Evolutionary conservation across 2,329 filamentous ascomycete species (phyloP).

Genomic region (Aspergillus tamarii): DNA sequence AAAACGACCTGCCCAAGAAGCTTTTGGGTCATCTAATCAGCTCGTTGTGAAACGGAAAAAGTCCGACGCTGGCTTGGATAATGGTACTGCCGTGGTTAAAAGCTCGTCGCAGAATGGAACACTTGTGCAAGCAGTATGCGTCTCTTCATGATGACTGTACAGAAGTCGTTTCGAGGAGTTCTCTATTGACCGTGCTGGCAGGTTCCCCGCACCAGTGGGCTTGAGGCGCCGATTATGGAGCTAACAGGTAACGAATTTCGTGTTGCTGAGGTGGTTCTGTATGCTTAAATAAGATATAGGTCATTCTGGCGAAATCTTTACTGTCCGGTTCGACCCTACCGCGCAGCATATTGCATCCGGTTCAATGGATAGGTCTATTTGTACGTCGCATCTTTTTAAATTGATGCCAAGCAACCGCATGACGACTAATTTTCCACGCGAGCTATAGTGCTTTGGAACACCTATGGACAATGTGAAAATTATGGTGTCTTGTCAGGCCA

Average conservation of each 20-base stretch:
- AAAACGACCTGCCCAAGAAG: constrained; percentile 86
- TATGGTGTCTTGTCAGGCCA: constrained; percentile 88
- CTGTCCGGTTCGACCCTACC: constrained; percentile 84
- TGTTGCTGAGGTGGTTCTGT: background rate
- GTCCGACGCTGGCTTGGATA: constrained; percentile 61
- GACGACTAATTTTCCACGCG: background rate
- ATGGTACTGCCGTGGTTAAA: constrained; percentile 60
- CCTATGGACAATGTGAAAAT: constrained; percentile 91
- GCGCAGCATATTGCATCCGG: constrained; percentile 90
- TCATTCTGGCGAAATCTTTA: constrained; percentile 81
- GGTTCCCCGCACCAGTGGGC: constrained; percentile 76
- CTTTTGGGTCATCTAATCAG: constrained; percentile 73
- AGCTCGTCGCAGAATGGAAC: constrained; percentile 62
- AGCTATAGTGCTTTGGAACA: constrained; percentile 81
- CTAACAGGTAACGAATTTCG: constrained; percentile 63
- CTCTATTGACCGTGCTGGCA: constrained; percentile 43
- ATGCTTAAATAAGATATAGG: constrained; percentile 40
- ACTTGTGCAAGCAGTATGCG: constrained; percentile 67
- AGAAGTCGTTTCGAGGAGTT: background rate
- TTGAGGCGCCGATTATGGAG: constrained; percentile 94
- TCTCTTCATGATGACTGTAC: background rate
- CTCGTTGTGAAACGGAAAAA: constrained; percentile 90
- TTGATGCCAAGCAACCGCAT: background rate
- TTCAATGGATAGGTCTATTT: constrained; percentile 89
- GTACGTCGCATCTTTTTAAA: constrained; percentile 54